Percentiles rank a stretch among this genome's conserved stretches.
phyloP scores from a whole-genome alignment of 805 yeast genomes.

The Candida ponderosae region DNA sequence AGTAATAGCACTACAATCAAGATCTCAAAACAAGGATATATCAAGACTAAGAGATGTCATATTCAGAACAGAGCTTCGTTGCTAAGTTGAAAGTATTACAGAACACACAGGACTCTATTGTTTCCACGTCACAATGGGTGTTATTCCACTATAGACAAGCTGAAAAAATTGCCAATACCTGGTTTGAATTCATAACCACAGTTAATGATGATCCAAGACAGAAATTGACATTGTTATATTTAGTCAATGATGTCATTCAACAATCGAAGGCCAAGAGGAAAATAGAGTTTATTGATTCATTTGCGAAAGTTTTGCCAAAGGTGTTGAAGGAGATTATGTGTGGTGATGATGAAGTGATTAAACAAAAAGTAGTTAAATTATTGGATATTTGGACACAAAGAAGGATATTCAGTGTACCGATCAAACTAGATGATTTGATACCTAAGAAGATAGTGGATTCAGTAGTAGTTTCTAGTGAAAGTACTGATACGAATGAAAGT shows the following conservation, averaged over 20 bases:
- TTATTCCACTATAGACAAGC: slow-evolving; percentile 60
- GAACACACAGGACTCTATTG: slow-evolving; percentile 67
- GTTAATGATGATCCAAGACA: slow-evolving; percentile 28
- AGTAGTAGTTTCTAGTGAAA: neutral
- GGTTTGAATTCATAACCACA: slow-evolving; percentile 33
- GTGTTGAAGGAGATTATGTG: slow-evolving; percentile 25
- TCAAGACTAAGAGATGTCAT: slow-evolving; percentile 28
- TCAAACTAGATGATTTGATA: slow-evolving; percentile 7
- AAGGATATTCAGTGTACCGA: slow-evolving; percentile 26
- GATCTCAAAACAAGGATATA: no score
- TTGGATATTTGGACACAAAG: slow-evolving; percentile 54
- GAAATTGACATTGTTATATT: slow-evolving; percentile 53
- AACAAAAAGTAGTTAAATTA: slow-evolving; percentile 37
- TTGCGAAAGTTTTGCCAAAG: slow-evolving; percentile 39
- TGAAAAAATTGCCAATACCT: slow-evolving; percentile 39
- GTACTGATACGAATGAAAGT: neutral
- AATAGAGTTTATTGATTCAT: slow-evolving; percentile 50
- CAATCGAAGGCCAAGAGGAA: slow-evolving; percentile 59
- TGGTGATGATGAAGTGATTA: slow-evolving; percentile 9
- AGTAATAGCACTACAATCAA: no score
- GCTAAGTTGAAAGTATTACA: slow-evolving; percentile 38
- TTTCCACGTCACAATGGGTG: slow-evolving; percentile 67
- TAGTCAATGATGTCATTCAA: slow-evolving; percentile 79
- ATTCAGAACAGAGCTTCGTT: slow-evolving; percentile 39
- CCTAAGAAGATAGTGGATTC: neutral